phyloP scores from a whole-genome alignment of 306 rosid species.

The Alnus rubra region DNA sequence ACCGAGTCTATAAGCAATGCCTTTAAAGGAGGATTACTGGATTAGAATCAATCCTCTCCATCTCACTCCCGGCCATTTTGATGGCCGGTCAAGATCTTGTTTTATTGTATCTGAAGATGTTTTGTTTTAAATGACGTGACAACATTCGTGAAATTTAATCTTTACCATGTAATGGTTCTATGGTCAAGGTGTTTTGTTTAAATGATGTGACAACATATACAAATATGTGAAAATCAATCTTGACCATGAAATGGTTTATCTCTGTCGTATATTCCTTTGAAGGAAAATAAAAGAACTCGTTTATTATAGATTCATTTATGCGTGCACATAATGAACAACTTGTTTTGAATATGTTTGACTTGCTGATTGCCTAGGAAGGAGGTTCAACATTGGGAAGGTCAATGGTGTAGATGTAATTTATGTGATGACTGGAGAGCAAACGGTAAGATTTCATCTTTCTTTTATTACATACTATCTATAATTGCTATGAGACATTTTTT shows the following conservation, averaged over 20 bases:
- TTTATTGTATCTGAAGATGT: too few species aligned
- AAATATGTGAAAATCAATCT: too few species aligned
- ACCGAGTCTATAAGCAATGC: neutral
- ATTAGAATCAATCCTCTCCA: neutral
- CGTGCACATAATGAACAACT: neutral
- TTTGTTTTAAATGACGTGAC: too few species aligned
- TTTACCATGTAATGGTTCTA: too few species aligned
- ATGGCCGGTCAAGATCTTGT: too few species aligned
- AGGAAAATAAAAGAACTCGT: neutral
- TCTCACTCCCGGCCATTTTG: too few species aligned
- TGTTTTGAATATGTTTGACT: neutral
- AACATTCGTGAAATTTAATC: too few species aligned
- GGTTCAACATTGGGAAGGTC: constrained; percentile 22
- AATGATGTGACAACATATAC: too few species aligned
- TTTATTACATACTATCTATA: neutral
- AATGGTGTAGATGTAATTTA: constrained; percentile 15
- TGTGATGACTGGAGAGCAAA: constrained; percentile 20
- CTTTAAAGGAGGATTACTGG: too few species aligned
- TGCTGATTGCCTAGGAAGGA: constrained; percentile 18
- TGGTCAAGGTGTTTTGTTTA: too few species aligned
- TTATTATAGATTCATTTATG: neutral
- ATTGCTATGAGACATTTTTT: neutral
- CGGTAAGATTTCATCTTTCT: constrained; percentile 8
- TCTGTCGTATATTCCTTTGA: neutral
- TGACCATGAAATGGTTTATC: too few species aligned